phyloP scores from a whole-genome alignment of 208 protist species.

The Trypanosoma scelopori region DNA sequence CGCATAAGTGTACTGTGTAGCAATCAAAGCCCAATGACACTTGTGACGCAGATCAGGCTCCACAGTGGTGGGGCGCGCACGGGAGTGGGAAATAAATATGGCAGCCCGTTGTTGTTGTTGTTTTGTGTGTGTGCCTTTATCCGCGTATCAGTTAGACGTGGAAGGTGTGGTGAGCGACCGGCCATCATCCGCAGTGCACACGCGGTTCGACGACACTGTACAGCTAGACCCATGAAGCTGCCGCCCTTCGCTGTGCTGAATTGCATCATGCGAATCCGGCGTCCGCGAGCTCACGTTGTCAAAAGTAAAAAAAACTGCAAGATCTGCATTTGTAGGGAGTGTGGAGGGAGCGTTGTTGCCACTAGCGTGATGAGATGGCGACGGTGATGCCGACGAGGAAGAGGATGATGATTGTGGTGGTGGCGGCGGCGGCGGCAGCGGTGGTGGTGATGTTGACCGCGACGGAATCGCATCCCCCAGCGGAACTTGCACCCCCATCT shows the following conservation, averaged over 20 bases:
- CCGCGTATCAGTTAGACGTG: conserved; percentile 20
- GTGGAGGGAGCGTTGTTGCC: neutral
- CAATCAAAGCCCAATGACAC: too few relatives aligned
- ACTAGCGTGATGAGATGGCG: neutral
- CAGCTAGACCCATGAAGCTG: conserved; percentile 7
- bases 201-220: conserved; percentile 5
- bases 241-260: neutral
- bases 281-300: conserved; percentile 4
- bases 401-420: too few relatives aligned
- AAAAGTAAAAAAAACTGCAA: conserved; percentile 16
- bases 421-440: neutral
- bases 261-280: neutral
- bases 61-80: too few relatives aligned
- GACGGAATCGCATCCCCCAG: too few relatives aligned
- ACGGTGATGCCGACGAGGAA: neutral
- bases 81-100: too few relatives aligned
- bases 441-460: too few relatives aligned
- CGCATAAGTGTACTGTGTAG: too few relatives aligned
- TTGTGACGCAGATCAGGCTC: too few relatives aligned
- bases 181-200: conserved; percentile 15
- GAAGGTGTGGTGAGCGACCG: conserved; percentile 44
- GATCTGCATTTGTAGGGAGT: neutral
- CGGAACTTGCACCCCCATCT: too few relatives aligned
- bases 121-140: neutral
- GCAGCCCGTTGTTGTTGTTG: too few relatives aligned